Evolutionary conservation across 768 basidiomycete genomes (phyloP).

Genomic region (Galerina sulciceps): DNA sequence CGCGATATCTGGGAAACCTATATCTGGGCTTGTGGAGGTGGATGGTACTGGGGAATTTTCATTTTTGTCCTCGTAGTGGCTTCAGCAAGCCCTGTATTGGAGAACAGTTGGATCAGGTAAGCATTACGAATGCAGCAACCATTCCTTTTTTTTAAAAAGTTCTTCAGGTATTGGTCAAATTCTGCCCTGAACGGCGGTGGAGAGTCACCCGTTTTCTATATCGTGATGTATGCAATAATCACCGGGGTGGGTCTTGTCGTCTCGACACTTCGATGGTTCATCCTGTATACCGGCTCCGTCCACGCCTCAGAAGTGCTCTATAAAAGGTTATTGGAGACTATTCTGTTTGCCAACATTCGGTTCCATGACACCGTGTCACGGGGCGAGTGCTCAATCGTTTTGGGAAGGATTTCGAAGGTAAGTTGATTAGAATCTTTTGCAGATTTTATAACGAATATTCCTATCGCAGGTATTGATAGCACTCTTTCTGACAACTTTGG

Average conservation of each 20-base stretch:
- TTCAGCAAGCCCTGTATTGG: conserved; percentile 66
- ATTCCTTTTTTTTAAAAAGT: not conserved
- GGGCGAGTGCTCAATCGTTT: conserved; percentile 82
- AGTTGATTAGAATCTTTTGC: conserved; percentile 33
- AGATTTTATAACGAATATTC: conserved; percentile 1
- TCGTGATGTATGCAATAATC: conserved; percentile 67
- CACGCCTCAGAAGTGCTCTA: conserved; percentile 61
- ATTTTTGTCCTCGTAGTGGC: conserved; percentile 53
- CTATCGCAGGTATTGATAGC: conserved; percentile 72
- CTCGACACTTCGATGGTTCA: conserved; percentile 49
- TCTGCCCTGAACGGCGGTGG: conserved; percentile 42
- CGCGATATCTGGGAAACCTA: conserved; percentile 63
- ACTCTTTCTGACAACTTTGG: conserved; percentile 86
- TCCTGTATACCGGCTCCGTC: conserved; percentile 60
- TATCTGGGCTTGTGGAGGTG: conserved; percentile 43
- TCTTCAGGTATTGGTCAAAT: conserved; percentile 37
- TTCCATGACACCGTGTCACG: conserved; percentile 94
- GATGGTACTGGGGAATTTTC: conserved; percentile 65
- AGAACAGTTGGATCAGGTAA: conserved; percentile 74
- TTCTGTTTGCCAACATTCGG: conserved; percentile 82
- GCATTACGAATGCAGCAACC: not conserved
- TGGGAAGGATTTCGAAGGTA: conserved; percentile 88
- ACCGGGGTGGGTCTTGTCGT: conserved; percentile 49
- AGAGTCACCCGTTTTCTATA: conserved; percentile 61
- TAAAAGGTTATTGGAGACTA: conserved; percentile 71